phyloP scores from a whole-genome alignment of 2,329 filamentous ascomycete genomes.

The Aspergillus uvarum region DNA sequence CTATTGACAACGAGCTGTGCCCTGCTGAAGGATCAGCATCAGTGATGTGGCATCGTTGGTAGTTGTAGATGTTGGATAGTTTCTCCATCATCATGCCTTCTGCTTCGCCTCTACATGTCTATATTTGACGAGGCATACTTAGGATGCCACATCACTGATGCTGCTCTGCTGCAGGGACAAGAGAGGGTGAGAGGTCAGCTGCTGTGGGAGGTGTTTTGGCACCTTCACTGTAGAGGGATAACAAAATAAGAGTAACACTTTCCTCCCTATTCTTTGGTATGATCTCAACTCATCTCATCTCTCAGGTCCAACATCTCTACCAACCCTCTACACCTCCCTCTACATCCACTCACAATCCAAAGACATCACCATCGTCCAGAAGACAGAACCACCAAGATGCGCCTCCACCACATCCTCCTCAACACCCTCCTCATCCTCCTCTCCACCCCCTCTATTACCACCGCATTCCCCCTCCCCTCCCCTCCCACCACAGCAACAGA shows the following conservation, averaged over 20 bases:
- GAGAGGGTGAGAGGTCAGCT: not conserved
- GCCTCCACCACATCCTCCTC: not conserved
- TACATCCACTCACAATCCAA: not conserved
- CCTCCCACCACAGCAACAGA: not conserved
- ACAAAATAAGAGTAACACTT: not conserved
- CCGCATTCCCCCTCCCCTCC: not conserved
- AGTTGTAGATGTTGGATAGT: not conserved
- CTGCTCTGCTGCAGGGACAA: not conserved
- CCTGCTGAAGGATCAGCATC: not conserved
- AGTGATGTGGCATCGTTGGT: not conserved
- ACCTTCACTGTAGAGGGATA: not conserved
- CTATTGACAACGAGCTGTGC: not conserved
- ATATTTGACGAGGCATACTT: not conserved
- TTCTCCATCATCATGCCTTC: not conserved
- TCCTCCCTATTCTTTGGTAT: not conserved
- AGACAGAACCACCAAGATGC: not conserved
- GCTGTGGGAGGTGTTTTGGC: not conserved
- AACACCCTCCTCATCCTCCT: not conserved
- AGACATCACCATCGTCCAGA: not conserved
- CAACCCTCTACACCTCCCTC: too few species aligned
- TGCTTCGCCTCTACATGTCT: not conserved
- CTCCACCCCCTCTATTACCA: not conserved
- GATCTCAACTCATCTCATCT: not conserved
- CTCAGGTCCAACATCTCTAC: too few species aligned
- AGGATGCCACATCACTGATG: not conserved